These are phyloP conservation scores for Phycomyces blakesleeanus DNA, from an alignment of 192 early-diverging fungal genomes.

Conservation along the genomic window DNA sequence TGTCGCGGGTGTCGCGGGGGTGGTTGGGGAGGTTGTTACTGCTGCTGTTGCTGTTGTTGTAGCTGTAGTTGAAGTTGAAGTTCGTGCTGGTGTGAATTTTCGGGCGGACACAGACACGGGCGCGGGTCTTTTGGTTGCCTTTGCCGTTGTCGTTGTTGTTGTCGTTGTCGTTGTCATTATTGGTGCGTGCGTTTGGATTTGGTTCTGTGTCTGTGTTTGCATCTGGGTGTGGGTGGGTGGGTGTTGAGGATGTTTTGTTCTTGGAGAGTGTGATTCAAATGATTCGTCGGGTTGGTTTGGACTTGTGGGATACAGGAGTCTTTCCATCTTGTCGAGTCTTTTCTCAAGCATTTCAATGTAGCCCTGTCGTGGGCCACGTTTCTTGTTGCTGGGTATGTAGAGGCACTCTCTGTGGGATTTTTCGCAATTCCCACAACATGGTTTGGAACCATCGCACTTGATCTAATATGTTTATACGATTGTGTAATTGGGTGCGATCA, in stretches of 20 bases:
- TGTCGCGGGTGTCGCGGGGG: no score
- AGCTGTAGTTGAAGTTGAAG: neutral
- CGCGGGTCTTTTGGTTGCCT: neutral
- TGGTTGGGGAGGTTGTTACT: neutral
- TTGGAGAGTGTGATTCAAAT: no score
- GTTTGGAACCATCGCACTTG: conserved; percentile 80
- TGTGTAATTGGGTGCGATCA: no score
- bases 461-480: conserved; percentile 34
- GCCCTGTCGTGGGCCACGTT: conserved; percentile 81
- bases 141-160: no score
- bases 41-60: neutral
- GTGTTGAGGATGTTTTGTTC: no score
- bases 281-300: neutral
- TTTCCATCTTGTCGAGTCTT: conserved; percentile 75
- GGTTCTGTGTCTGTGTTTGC: neutral
- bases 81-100: no score
- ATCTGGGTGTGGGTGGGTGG: no score
- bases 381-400: conserved; percentile 82
- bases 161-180: no score
- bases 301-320: conserved; percentile 42
- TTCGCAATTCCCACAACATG: conserved; percentile 76
- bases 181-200: no score
- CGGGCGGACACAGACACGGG: no score
- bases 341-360: conserved; percentile 77
- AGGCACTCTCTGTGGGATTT: conserved; percentile 66